Evolutionary conservation across 257 asterid species (phyloP).

Genomic region (Ballota nigra): DNA sequence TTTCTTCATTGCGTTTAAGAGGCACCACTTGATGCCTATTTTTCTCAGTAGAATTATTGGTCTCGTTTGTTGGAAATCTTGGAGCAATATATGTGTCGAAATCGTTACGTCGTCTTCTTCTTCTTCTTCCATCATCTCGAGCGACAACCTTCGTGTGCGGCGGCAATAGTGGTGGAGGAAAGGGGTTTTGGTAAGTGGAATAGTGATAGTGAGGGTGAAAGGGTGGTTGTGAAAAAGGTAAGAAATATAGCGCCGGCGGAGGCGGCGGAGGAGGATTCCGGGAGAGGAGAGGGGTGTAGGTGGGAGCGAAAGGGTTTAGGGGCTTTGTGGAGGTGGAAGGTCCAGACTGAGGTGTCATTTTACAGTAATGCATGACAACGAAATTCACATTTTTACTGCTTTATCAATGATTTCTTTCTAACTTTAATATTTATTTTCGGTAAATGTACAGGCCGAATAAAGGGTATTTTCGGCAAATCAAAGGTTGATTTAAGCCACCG

Average conservation of each 20-base stretch:
- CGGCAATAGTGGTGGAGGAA: not conserved
- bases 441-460: too few relatives aligned
- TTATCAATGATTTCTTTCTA: too few relatives aligned
- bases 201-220: not conserved
- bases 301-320: conserved; percentile 28
- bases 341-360: not conserved
- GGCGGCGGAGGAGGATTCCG: not conserved
- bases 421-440: too few relatives aligned
- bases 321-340: not conserved
- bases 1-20: conserved; percentile 28
- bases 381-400: too few relatives aligned
- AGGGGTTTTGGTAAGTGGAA: not conserved
- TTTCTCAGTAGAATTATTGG: not conserved
- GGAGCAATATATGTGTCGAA: too few relatives aligned
- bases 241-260: not conserved
- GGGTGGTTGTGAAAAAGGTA: not conserved
- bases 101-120: not conserved
- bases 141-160: not conserved
- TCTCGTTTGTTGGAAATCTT: not conserved
- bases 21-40: conserved; percentile 28
- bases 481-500: too few relatives aligned
- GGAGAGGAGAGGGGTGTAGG: conserved; percentile 16
- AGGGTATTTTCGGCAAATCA: too few relatives aligned
- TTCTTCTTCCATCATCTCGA: not conserved
- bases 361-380: not conserved